A percentile compares a stretch with the other conserved stretches of the same genome.
Evolutionary conservation across 139 green algal species (phyloP).

Genomic region (Desmodesmus armatus): DNA sequence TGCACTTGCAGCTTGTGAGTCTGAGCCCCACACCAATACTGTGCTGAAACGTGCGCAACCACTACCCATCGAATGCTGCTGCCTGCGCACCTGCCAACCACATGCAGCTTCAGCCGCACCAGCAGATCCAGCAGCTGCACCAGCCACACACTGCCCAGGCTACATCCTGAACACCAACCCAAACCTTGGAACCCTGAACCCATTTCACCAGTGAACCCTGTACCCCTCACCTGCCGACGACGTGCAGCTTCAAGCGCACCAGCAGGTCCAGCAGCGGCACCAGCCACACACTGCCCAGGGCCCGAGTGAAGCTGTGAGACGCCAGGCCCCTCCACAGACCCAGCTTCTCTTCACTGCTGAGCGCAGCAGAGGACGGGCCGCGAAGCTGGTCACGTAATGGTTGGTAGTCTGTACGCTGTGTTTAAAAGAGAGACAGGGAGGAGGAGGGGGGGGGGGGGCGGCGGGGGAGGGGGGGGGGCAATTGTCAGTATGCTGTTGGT

Average conservation of each 20-base stretch:
- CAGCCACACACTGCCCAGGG: slow-evolving; percentile 59
- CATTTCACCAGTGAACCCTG: too few relatives aligned
- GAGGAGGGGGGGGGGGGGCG: too few relatives aligned
- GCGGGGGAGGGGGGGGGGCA: too few relatives aligned
- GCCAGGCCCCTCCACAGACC: slow-evolving; percentile 49
- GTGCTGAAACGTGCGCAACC: too few relatives aligned
- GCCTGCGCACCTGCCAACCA: slow-evolving; percentile 62
- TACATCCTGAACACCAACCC: not conserved
- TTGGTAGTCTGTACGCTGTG: slow-evolving; percentile 38
- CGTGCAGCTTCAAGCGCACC: slow-evolving; percentile 83
- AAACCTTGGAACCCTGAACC: not conserved
- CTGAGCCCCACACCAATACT: too few relatives aligned
- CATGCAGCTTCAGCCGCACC: slow-evolving; percentile 81
- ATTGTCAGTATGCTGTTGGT: too few relatives aligned
- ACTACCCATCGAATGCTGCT: too few relatives aligned
- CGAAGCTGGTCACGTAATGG: slow-evolving; percentile 34
- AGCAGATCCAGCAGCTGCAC: slow-evolving; percentile 76
- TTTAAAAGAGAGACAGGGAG: too few relatives aligned
- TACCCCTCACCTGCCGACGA: slow-evolving; percentile 62
- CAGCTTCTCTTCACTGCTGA: slow-evolving; percentile 43
- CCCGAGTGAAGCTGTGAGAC: slow-evolving; percentile 23
- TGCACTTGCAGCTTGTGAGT: too few relatives aligned
- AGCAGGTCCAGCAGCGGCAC: slow-evolving; percentile 79
- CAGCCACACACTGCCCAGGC: slow-evolving; percentile 61
- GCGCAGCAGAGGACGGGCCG: not conserved